Evolutionary conservation across 2,329 filamentous ascomycete species (phyloP).

Genomic region (Penicillium sp.): DNA sequence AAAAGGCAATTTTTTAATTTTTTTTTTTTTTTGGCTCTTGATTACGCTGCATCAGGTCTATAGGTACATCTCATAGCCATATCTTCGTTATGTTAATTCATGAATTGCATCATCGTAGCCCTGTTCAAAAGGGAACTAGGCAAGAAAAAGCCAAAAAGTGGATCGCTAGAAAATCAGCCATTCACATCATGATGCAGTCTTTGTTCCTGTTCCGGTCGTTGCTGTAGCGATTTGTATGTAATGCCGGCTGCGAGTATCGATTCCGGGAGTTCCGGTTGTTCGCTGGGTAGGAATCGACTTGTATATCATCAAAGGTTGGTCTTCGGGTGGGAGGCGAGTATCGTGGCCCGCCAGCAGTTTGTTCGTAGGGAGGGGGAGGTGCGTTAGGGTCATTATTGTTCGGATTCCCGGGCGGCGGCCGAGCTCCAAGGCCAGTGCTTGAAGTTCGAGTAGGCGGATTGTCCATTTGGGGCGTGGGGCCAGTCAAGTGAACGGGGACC

Average conservation of each 20-base stretch:
- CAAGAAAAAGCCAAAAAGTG: background rate
- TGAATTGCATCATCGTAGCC: constrained; percentile 8
- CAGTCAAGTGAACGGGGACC: constrained; percentile 20
- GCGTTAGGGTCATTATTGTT: constrained; percentile 50
- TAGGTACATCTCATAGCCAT: constrained; percentile 7
- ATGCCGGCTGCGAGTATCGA: constrained; percentile 6
- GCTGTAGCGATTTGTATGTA: constrained; percentile 11
- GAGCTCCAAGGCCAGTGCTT: constrained; percentile 24
- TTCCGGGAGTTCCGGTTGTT: constrained; percentile 21
- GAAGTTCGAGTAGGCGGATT: constrained; percentile 23
- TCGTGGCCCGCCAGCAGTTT: constrained; percentile 59
- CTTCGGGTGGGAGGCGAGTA: constrained; percentile 55
- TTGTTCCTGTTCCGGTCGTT: constrained; percentile 31
- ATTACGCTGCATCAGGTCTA: background rate
- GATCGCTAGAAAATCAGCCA: background rate
- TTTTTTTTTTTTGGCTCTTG: background rate
- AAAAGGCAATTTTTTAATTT: background rate
- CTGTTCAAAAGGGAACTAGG: background rate
- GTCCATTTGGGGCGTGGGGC: constrained; percentile 15
- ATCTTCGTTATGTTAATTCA: constrained; percentile 18
- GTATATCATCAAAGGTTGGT: constrained; percentile 32
- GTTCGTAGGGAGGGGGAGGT: constrained; percentile 67
- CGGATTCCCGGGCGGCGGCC: constrained; percentile 13
- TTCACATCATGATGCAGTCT: constrained; percentile 49
- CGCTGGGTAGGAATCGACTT: constrained; percentile 14